A percentile compares a stretch with the other conserved stretches of the same genome.
Conservation (phyloP, 257 asterid genomes). For the Agastache rugosa region DNA sequence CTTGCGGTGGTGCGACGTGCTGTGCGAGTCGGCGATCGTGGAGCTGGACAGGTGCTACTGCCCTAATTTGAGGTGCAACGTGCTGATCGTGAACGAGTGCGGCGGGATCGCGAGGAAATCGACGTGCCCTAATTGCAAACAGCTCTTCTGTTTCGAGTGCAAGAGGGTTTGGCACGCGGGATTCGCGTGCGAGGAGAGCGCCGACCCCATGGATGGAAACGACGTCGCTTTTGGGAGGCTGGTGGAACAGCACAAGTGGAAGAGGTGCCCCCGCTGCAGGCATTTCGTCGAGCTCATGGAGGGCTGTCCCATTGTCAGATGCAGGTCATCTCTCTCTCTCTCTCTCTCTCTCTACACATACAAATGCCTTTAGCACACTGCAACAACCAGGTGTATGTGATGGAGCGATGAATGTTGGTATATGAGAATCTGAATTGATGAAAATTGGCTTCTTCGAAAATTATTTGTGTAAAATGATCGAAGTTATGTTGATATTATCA, state of each 20-base stretch:
- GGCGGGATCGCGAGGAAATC: slow-evolving; percentile 53
- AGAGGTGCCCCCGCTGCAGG: slow-evolving; percentile 10
- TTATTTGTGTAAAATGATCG: no score
- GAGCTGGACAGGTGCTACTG: slow-evolving; percentile 52
- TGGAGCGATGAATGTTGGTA: no score
- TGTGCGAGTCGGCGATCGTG: slow-evolving; percentile 55
- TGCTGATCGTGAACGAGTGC: slow-evolving; percentile 67
- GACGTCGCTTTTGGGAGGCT: slow-evolving; percentile 56
- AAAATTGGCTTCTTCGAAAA: no score
- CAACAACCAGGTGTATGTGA: no score
- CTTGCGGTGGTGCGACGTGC: slow-evolving; percentile 70
- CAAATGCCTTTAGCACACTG: no score
- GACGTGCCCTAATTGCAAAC: slow-evolving; percentile 62
- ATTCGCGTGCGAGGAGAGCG: slow-evolving; percentile 57
- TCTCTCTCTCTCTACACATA: neutral
- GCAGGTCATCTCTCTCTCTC: neutral
- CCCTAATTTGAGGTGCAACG: slow-evolving; percentile 59
- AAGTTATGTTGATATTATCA: no score
- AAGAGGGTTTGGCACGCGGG: slow-evolving; percentile 62
- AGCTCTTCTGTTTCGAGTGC: slow-evolving; percentile 62
- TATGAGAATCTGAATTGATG: no score
- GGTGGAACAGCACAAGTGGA: slow-evolving; percentile 5
- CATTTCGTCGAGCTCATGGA: slow-evolving; percentile 17
- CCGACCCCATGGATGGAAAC: slow-evolving; percentile 47
- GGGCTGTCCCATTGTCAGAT: neutral